Percentiles rank a stretch among this genome's conserved stretches.
These are phyloP conservation scores for Leccinum ochraceum DNA, from an alignment of 768 basidiomycete genomes.

Conservation along the genomic window DNA sequence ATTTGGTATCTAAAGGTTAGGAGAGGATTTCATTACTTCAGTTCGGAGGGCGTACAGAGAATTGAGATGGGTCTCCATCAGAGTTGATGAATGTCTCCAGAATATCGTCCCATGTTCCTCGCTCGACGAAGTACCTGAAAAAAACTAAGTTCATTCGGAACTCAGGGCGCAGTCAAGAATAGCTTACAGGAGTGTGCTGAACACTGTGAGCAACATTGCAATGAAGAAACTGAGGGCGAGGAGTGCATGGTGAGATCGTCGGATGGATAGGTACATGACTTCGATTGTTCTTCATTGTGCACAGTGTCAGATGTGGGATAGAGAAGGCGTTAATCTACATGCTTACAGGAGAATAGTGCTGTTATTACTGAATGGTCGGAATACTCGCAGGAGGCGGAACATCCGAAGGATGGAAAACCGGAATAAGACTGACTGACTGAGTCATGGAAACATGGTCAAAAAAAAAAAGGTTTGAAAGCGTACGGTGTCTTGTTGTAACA, in stretches of 20 bases:
- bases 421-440: conserved; percentile 72
- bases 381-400: conserved; percentile 86
- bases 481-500: conserved; percentile 84
- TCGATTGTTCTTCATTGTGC: conserved; percentile 67
- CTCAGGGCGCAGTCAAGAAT: not conserved
- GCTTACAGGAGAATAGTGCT: conserved; percentile 80
- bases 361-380: conserved; percentile 85
- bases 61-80: conserved; percentile 82
- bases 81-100: conserved; percentile 81
- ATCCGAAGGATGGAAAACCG: conserved; percentile 90
- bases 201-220: conserved; percentile 81
- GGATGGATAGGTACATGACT: conserved; percentile 89
- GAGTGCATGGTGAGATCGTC: conserved; percentile 83
- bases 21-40: not conserved
- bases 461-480: conserved; percentile 25
- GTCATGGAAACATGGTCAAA: not conserved
- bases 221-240: conserved; percentile 90
- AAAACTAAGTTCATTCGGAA: not conserved
- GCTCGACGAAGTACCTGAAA: conserved; percentile 81
- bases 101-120: conserved; percentile 85
- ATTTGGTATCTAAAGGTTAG: not conserved
- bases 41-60: conserved; percentile 50
- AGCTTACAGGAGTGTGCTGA: conserved; percentile 79
- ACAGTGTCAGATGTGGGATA: not conserved
- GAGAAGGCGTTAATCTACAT: not conserved